Percentiles rank a stretch among this genome's conserved stretches.
Evolutionary conservation across 371 early-diverging fungal genomes (phyloP).

Genomic region (Mortierella sp.): DNA sequence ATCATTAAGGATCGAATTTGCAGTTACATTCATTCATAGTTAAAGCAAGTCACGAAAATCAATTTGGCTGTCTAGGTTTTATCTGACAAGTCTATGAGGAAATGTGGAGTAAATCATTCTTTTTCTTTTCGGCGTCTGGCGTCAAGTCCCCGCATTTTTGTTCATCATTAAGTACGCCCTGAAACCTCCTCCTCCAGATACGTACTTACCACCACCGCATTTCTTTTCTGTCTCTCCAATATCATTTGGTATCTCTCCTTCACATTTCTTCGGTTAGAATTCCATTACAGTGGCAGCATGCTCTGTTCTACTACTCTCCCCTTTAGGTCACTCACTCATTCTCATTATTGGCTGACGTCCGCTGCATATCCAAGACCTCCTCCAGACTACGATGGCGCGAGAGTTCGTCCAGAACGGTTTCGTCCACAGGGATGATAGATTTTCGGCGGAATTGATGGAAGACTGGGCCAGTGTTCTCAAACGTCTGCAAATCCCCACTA

Average conservation of each 20-base stretch:
- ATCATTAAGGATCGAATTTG: background rate
- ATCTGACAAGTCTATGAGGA: constrained; percentile 1
- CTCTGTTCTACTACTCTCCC: background rate
- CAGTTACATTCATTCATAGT: background rate
- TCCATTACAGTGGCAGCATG: background rate
- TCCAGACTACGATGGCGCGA: constrained; percentile 88
- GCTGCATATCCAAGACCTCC: constrained; percentile 74
- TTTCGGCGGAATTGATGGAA: constrained; percentile 88
- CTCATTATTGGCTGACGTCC: constrained; percentile 33
- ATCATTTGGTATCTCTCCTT: constrained; percentile 8
- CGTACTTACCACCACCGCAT: background rate
- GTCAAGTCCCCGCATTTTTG: background rate
- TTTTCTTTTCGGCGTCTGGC: background rate
- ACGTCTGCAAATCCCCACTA: constrained; percentile 57
- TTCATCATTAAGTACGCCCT: background rate
- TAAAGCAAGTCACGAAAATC: background rate
- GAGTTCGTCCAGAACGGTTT: constrained; percentile 83
- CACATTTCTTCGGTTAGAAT: background rate
- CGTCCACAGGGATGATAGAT: constrained; percentile 93
- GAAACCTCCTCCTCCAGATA: constrained; percentile 2
- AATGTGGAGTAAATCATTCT: background rate
- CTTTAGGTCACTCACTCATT: constrained; percentile 23
- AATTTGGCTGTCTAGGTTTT: background rate
- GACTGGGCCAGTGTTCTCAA: constrained; percentile 68
- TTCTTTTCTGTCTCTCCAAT: background rate